phyloP scores from a whole-genome alignment of 768 basidiomycete species.

The Serendipita sp. region DNA sequence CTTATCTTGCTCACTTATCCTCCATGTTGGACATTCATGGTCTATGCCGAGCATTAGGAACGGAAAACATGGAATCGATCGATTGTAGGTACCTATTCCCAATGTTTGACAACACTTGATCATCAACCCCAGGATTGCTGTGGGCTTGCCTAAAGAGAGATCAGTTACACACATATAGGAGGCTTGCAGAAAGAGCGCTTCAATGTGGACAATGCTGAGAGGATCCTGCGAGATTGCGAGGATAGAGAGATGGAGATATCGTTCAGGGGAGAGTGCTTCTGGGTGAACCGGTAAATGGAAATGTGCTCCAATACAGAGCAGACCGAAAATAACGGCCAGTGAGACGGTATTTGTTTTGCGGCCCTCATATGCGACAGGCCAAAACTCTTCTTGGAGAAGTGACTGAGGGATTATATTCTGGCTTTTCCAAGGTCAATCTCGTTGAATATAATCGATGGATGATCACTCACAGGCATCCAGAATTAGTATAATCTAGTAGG shows the following conservation, averaged over 20 bases:
- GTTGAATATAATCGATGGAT: not conserved
- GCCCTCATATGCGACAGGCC: not conserved
- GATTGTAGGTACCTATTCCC: not conserved
- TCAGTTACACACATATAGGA: not conserved
- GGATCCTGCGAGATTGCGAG: not conserved
- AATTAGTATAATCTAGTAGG: not conserved
- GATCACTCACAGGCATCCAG: not conserved
- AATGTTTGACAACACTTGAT: not conserved
- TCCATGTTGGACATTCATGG: not conserved
- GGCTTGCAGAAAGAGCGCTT: not conserved
- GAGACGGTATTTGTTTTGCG: not conserved
- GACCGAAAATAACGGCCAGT: not conserved
- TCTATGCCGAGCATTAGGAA: not conserved
- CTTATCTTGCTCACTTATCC: not conserved
- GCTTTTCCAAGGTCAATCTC: not conserved
- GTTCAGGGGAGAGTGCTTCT: not conserved
- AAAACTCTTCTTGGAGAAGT: not conserved
- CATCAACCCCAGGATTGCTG: not conserved
- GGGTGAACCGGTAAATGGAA: not conserved
- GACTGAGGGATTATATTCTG: not conserved
- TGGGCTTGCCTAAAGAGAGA: not conserved
- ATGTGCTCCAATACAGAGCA: not conserved
- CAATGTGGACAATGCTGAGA: not conserved
- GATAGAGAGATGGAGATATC: not conserved
- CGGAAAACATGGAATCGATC: not conserved